Evolutionary conservation across 768 basidiomycete species (phyloP).

Genomic region (Calocera cornea): DNA sequence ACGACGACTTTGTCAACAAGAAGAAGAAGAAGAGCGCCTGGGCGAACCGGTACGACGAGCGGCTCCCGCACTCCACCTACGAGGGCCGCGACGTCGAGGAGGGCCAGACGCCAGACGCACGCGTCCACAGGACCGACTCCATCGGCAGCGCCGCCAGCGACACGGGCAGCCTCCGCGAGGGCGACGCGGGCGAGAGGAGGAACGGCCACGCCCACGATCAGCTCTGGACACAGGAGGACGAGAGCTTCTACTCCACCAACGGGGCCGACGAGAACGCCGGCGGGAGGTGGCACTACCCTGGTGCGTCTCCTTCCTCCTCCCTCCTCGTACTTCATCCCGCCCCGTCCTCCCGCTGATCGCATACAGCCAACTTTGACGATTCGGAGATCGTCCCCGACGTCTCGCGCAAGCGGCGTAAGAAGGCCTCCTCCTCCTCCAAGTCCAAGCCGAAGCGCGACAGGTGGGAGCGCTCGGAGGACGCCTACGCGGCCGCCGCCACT

Average conservation of each 20-base stretch:
- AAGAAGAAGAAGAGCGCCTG: constrained; percentile 72
- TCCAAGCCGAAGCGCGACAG: constrained; percentile 68
- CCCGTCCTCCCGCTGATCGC: background rate
- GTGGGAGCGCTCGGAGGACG: constrained; percentile 79
- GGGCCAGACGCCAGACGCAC: constrained; percentile 43
- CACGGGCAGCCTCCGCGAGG: constrained; percentile 18
- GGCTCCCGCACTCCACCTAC: constrained; percentile 52
- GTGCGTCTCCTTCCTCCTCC: background rate
- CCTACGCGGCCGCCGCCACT: constrained; percentile 33
- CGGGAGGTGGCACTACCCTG: constrained; percentile 69
- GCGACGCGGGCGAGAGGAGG: constrained; percentile 33
- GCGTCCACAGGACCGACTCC: constrained; percentile 6
- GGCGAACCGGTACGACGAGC: constrained; percentile 76
- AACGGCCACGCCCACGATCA: constrained; percentile 12
- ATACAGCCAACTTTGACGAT: constrained; percentile 58
- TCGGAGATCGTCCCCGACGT: constrained; percentile 24
- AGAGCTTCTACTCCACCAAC: constrained; percentile 47
- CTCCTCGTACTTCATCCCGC: background rate
- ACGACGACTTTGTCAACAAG: constrained; percentile 62
- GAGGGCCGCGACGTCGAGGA: constrained; percentile 64
- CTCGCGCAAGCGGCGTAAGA: constrained; percentile 35
- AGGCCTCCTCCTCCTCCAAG: constrained; percentile 27
- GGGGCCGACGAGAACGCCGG: constrained; percentile 24
- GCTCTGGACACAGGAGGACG: constrained; percentile 64
- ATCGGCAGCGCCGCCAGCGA: constrained; percentile 6